Conservation (phyloP, 768 basidiomycete genomes). For the Phaeotremella skinneri region DNA sequence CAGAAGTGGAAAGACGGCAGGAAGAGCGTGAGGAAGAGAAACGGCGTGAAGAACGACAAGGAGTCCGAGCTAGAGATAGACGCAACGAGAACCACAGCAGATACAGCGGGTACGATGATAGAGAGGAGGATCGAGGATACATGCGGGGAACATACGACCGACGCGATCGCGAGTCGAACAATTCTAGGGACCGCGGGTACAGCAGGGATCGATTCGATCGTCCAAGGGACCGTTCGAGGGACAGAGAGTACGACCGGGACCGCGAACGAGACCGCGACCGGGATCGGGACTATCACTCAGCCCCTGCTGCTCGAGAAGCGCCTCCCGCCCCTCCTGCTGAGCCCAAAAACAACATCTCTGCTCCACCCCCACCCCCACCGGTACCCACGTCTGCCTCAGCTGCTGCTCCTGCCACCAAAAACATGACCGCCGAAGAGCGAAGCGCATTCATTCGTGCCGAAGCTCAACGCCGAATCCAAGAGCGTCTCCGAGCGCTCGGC, state of each 20-base stretch:
- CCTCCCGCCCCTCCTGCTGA: conserved; percentile 54
- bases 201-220: conserved; percentile 50
- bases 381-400: conserved; percentile 55
- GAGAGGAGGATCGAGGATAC: conserved; percentile 52
- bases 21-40: conserved; percentile 72
- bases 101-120: conserved; percentile 54
- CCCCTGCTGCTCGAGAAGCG: conserved; percentile 54
- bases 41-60: conserved; percentile 74
- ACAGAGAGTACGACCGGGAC: conserved; percentile 54
- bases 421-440: conserved; percentile 82
- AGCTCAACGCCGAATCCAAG: conserved; percentile 76
- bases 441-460: conserved; percentile 72
- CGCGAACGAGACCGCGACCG: conserved; percentile 50
- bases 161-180: conserved; percentile 25
- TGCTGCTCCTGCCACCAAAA: conserved; percentile 58
- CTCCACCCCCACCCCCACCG: conserved; percentile 58
- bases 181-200: conserved; percentile 48
- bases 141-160: neutral
- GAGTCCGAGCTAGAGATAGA: conserved; percentile 73
- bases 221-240: conserved; percentile 50
- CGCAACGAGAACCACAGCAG: conserved; percentile 66
- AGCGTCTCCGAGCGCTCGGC: conserved; percentile 80
- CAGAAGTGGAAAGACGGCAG: conserved; percentile 81
- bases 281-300: conserved; percentile 42
- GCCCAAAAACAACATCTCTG: conserved; percentile 31